phyloP scores from a whole-genome alignment of 805 yeast species.

The Candida sakaeoensis region DNA sequence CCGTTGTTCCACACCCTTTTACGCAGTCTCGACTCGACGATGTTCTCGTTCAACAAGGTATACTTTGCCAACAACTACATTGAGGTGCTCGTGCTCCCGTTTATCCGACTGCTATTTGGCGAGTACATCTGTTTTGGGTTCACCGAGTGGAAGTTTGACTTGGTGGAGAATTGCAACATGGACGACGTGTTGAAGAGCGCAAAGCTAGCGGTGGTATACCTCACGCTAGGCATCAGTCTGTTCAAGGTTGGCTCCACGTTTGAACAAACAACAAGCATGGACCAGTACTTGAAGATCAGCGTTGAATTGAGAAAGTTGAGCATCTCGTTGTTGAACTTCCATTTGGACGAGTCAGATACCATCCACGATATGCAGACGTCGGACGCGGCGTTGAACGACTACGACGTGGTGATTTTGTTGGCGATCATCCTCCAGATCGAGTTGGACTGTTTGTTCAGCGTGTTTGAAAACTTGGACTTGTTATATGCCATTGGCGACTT shows the following conservation, averaged over 20 bases:
- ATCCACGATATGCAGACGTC: conserved; percentile 12
- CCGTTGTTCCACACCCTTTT: conserved; percentile 20
- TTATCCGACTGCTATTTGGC: conserved; percentile 24
- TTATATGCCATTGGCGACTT: conserved; percentile 40
- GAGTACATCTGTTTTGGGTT: conserved; percentile 23
- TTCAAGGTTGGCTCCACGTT: conserved; percentile 11
- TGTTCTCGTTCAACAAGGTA: conserved; percentile 27
- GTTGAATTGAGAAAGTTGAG: conserved; percentile 34
- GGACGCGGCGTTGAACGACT: conserved; percentile 15
- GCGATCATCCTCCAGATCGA: conserved; percentile 36
- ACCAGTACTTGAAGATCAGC: conserved; percentile 24
- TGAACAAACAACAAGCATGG: conserved; percentile 11
- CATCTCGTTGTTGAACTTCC: conserved; percentile 33
- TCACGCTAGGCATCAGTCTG: conserved; percentile 22
- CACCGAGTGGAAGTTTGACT: conserved; percentile 10
- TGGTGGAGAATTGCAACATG: conserved; percentile 4
- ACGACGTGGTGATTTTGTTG: conserved; percentile 31
- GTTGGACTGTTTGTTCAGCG: conserved; percentile 34
- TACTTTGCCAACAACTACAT: conserved; percentile 21
- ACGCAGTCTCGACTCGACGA: conserved; percentile 14
- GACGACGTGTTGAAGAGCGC: conserved; percentile 14
- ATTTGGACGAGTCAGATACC: conserved; percentile 39
- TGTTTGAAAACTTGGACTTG: conserved; percentile 40
- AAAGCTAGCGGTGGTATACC: conserved; percentile 22
- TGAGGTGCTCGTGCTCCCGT: conserved; percentile 27